Evolutionary conservation across 208 protist species (phyloP), one percentile per base, ranked within the genome.

Genomic region (Naegleria lovaniensis): DNA sequence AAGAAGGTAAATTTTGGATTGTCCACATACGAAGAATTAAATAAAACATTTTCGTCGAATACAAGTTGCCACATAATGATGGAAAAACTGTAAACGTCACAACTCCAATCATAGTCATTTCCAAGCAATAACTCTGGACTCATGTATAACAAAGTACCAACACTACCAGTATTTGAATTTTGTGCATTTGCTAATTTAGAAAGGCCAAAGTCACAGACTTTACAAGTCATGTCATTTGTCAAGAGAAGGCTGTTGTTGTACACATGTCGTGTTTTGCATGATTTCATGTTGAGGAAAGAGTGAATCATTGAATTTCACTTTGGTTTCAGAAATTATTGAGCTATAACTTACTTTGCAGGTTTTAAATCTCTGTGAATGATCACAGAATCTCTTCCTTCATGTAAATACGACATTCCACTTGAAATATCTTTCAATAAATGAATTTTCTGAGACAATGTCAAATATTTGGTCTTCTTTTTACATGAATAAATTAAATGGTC

Each of bases 361-460:
- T 85, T 85, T 19, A 85, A 85, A 43, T 85, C 79, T 85, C 79
- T 85, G 79, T 85, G 79, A 3, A 75, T 75, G 11, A 85, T 43
- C 1, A 25, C 5, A 38, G 5, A 9, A 38, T 9, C 16, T 25
- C 25, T 16, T 43, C 5, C 6, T 9, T 38, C 11, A 85, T 85
- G 79, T 13, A 85, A 40, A 85, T 85, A 85, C 5, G 79, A 43
- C 79, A 85, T 85, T 85, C 79, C 79, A 75, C 2, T 29, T 29
- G 58, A 5, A 75, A 75, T 29, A 75, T 75, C 3, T 4, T 5
- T 5, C 5, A 75, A 25, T 75, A 75, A n/a, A n/a, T 25, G 3
- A n/a, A 75, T 9, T 25, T 75, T 75, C n/a, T 75, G 6, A 9
- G 5, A 5, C 4, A 75, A 29, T 25, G 58, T n/a, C 4, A 75